Evolutionary conservation across 768 basidiomycete genomes (phyloP).

Genomic region (Leccinum arenicola): DNA sequence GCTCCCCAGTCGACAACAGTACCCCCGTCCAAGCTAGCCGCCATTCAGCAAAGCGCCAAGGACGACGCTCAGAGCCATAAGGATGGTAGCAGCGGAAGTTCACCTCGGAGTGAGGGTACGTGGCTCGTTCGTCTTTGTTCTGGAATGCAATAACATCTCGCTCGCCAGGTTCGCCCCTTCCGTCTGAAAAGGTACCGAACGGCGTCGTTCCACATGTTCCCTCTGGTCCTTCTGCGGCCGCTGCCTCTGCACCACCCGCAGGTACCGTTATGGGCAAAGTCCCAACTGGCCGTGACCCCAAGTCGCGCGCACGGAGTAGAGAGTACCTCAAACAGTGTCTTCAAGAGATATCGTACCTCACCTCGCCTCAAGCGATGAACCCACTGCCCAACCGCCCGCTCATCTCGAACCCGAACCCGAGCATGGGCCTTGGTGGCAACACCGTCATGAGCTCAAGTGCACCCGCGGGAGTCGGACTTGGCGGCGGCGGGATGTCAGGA

Average conservation of each 20-base stretch:
- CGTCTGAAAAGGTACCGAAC: conserved; percentile 67
- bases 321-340: conserved; percentile 99
- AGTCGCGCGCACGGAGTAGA: conserved; percentile 88
- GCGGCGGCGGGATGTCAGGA: conserved; percentile 9
- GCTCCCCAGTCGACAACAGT: conserved; percentile 51
- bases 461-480: conserved; percentile 13
- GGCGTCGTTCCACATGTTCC: conserved; percentile 53
- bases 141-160: conserved; percentile 5
- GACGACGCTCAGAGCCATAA: conserved; percentile 74
- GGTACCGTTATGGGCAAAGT: conserved; percentile 61
- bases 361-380: conserved; percentile 96
- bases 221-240: conserved; percentile 42
- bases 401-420: conserved; percentile 45
- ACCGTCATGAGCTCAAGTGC: conserved; percentile 20
- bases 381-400: conserved; percentile 88
- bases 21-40: conserved; percentile 63
- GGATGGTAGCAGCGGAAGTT: conserved; percentile 78
- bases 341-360: conserved; percentile 97
- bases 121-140: conserved; percentile 1
- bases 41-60: conserved; percentile 62
- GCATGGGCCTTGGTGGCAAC: conserved; percentile 16
- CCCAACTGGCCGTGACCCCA: conserved; percentile 86
- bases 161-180: conserved; percentile 65
- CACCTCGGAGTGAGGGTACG: conserved; percentile 81
- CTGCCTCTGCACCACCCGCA: conserved; percentile 32